These are phyloP conservation scores for Carallia brachiata DNA, from an alignment of 345 rosid species.

Conservation along the genomic window DNA sequence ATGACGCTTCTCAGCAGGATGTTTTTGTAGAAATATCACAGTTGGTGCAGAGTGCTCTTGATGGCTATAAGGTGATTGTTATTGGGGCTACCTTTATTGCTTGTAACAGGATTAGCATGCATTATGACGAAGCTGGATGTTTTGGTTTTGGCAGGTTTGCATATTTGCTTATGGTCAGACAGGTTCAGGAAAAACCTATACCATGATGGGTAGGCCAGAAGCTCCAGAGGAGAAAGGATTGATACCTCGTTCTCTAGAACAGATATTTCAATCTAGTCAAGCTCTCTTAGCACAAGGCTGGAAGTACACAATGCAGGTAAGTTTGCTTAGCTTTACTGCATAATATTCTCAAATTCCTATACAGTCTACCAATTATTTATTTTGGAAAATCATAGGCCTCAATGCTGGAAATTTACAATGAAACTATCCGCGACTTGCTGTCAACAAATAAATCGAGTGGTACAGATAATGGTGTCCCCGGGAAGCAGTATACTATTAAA, in stretches of 20 bases:
- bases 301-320: constrained; percentile 94
- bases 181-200: constrained; percentile 96
- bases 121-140: not conserved
- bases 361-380: not conserved
- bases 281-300: constrained; percentile 76
- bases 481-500: constrained; percentile 75
- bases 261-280: constrained; percentile 78
- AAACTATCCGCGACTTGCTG: constrained; percentile 78
- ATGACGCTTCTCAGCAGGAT: constrained; percentile 80
- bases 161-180: constrained; percentile 99
- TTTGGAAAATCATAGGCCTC: constrained; percentile 53
- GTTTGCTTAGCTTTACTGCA: not conserved
- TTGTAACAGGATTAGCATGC: not conserved
- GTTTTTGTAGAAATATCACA: constrained; percentile 93
- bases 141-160: constrained; percentile 58
- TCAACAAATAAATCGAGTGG: constrained; percentile 41
- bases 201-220: constrained; percentile 97
- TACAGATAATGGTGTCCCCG: constrained; percentile 50
- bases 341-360: not conserved
- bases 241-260: constrained; percentile 90
- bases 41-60: constrained; percentile 91
- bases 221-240: constrained; percentile 66
- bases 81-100: not conserved
- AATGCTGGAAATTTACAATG: constrained; percentile 95
- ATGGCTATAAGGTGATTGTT: constrained; percentile 80